Conservation (phyloP, 441 rosid species). For the Arabidopsis hybrid region DNA sequence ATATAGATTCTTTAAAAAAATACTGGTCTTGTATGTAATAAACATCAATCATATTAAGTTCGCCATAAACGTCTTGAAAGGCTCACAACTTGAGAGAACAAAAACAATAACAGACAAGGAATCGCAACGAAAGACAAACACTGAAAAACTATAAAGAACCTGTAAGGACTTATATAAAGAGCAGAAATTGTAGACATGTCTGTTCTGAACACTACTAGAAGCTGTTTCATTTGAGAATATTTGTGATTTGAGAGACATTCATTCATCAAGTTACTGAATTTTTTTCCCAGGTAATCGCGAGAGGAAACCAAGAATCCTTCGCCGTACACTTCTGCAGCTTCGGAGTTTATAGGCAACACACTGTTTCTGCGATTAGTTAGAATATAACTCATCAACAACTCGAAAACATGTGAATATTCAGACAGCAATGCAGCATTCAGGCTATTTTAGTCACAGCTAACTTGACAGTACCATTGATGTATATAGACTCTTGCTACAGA, state of each 20-base stretch:
- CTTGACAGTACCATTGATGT: slow-evolving; percentile 16
- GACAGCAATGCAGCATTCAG: neutral
- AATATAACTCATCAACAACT: slow-evolving; percentile 13
- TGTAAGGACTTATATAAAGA: slow-evolving; percentile 29
- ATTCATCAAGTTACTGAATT: slow-evolving; percentile 11
- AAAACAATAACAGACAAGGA: slow-evolving; percentile 15
- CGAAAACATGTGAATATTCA: neutral
- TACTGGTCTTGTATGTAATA: neutral
- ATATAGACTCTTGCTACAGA: neutral
- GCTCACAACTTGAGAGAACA: slow-evolving; percentile 29
- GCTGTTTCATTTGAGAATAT: slow-evolving; percentile 4
- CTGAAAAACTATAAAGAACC: neutral
- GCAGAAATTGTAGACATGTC: slow-evolving; percentile 10
- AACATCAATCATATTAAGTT: neutral
- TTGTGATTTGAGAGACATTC: slow-evolving; percentile 18
- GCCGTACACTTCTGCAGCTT: slow-evolving; percentile 20
- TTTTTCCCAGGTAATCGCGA: neutral
- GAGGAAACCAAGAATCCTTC: slow-evolving; percentile 14
- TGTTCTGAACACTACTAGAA: slow-evolving; percentile 19
- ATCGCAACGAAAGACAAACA: slow-evolving; percentile 9
- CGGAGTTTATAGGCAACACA: slow-evolving; percentile 2
- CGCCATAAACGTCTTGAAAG: slow-evolving; percentile 26
- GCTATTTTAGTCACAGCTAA: neutral
- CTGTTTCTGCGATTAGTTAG: slow-evolving; percentile 27
- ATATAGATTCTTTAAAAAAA: neutral